phyloP scores from a whole-genome alignment of 306 rosid species.

The Quercus ilex region DNA sequence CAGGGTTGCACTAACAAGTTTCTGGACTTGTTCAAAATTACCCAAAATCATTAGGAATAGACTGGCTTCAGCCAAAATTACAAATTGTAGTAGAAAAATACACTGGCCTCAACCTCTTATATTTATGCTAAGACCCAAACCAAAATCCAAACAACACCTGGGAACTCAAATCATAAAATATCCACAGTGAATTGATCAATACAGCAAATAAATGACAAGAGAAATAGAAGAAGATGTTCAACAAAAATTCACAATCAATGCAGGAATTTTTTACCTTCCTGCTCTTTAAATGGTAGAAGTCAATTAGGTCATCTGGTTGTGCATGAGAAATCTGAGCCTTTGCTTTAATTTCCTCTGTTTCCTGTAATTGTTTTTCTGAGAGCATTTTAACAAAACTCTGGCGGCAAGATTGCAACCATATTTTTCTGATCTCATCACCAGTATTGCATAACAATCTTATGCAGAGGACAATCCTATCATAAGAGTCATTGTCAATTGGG shows the following conservation, averaged over 20 bases:
- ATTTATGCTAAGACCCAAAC: not conserved
- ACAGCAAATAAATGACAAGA: not conserved
- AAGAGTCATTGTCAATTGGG: constrained; percentile 88
- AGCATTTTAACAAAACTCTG: constrained; percentile 96
- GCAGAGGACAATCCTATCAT: constrained; percentile 81
- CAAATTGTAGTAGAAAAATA: not conserved
- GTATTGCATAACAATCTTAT: constrained; percentile 72
- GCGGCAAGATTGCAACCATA: constrained; percentile 91
- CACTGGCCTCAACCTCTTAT: not conserved
- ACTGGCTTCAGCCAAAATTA: not conserved
- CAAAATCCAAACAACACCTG: not conserved
- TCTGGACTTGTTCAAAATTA: not conserved
- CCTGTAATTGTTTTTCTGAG: constrained; percentile 81
- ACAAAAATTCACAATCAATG: not conserved
- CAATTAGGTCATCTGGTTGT: constrained; percentile 97
- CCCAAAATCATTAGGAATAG: too few species aligned
- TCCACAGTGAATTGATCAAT: not conserved
- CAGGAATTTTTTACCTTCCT: constrained; percentile 61
- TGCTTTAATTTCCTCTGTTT: constrained; percentile 81
- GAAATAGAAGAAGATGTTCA: not conserved
- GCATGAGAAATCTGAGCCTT: constrained; percentile 85
- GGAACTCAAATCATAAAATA: not conserved
- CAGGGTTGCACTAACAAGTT: not conserved
- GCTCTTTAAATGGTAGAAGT: constrained; percentile 97
- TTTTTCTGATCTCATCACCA: constrained; percentile 66